Evolutionary conservation across 2,329 filamentous ascomycete genomes (phyloP), one percentile per base, ranked within the genome.

Genomic region (Penicillium crustosum): DNA sequence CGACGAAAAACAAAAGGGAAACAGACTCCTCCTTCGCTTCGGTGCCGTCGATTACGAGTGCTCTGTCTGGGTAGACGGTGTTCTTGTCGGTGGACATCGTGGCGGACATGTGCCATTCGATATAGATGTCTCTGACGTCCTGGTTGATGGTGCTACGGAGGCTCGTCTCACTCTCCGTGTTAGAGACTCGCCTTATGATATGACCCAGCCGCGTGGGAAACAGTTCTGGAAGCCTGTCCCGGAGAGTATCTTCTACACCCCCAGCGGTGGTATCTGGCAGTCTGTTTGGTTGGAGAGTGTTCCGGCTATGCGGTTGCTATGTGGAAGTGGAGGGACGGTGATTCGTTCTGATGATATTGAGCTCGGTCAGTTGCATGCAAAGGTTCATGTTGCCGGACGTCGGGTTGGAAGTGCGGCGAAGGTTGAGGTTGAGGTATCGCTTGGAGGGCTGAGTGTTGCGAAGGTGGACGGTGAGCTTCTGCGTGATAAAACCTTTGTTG

Each of bases 201-300:
- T 88, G 8, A 81, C 82, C 0, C 86, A 89, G 69, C 87, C 85
- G 1, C 78, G 87, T 33, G 87, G 87, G 0, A 89, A 89, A 70
- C 87, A 89, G 70, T 81, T 88, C 70, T 87, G 88, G 74, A 81
- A 80, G 0, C 72, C 81, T 1, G 75, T 75, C 0, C 83, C 83
- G 2, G 68, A 72, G 47, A 70, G 57, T 49, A 90, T 90, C 53
- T 90, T 88, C 70, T 90, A 90, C 67, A 85, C 85, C 0, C 85
- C 88, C 0, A 89, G 86, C 61, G 87, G 85, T 19, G 88, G 88
- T 1, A 90, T 91, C 59, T 91, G 88, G 88, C 86, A 88, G 66
- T 81, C 81, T n/a, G 87, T 90, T 0, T 91, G 88, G 88, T 68
- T 90, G 7, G 85, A 89, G 67, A 81, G 82, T 55, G 68, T 73